Evolutionary conservation across 2,329 filamentous ascomycete species (phyloP).

Genomic region (Trichoderma afroharzianum): DNA sequence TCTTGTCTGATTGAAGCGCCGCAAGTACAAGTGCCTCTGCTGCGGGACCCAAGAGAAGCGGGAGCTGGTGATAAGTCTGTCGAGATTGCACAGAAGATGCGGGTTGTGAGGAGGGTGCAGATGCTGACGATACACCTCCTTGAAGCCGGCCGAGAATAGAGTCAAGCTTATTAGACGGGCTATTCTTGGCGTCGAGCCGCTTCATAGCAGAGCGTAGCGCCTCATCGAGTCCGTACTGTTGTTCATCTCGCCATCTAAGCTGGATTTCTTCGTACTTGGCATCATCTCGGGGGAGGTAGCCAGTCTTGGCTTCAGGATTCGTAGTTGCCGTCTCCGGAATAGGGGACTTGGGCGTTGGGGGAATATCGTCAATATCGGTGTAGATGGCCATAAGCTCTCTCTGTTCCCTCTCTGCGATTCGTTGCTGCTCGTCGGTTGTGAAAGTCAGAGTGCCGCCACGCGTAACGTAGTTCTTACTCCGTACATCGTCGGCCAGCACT

Average conservation of each 20-base stretch:
- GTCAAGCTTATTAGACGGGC: slow-evolving; percentile 37
- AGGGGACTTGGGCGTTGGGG: slow-evolving; percentile 54
- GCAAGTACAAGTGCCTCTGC: slow-evolving; percentile 41
- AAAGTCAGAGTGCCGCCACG: slow-evolving; percentile 51
- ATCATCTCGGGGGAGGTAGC: slow-evolving; percentile 38
- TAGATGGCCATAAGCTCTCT: slow-evolving; percentile 61
- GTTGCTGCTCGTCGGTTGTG: slow-evolving; percentile 52
- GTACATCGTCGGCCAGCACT: slow-evolving; percentile 42
- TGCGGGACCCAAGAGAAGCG: slow-evolving; percentile 31
- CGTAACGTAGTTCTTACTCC: slow-evolving; percentile 49
- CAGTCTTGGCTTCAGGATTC: slow-evolving; percentile 28
- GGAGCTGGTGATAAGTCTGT: slow-evolving; percentile 26
- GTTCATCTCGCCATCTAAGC: slow-evolving; percentile 46
- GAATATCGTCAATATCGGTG: slow-evolving; percentile 51
- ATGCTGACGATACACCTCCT: slow-evolving; percentile 18
- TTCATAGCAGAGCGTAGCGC: slow-evolving; percentile 42
- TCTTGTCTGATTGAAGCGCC: slow-evolving; percentile 43
- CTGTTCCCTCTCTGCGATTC: slow-evolving; percentile 55
- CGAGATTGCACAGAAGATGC: slow-evolving; percentile 13
- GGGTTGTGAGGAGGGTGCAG: slow-evolving; percentile 19
- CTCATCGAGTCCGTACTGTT: slow-evolving; percentile 41
- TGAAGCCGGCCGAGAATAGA: slow-evolving; percentile 39
- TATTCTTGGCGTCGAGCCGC: slow-evolving; percentile 39
- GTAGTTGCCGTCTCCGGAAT: slow-evolving; percentile 31
- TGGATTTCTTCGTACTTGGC: slow-evolving; percentile 47